phyloP scores from a whole-genome alignment of 2,329 filamentous ascomycete genomes.

The Paraphoma sp. region DNA sequence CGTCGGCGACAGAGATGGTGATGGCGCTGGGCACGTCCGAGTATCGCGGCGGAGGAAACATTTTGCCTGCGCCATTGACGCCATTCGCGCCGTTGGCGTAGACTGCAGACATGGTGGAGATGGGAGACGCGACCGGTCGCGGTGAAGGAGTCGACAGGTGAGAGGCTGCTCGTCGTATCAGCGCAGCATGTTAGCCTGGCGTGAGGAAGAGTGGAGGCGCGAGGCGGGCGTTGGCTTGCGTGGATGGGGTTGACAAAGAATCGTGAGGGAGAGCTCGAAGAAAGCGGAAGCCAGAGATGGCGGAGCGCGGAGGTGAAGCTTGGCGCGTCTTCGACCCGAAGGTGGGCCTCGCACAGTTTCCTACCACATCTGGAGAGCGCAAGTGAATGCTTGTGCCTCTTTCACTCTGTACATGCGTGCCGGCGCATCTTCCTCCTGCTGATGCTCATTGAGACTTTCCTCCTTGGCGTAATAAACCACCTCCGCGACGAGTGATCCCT shows the following conservation, averaged over 20 bases:
- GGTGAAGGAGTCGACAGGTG: background rate
- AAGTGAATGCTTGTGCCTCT: no score
- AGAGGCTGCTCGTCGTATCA: slow-evolving; percentile 7
- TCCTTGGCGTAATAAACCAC: slow-evolving; percentile 11
- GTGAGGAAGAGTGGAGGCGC: slow-evolving; percentile 13
- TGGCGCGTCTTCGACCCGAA: slow-evolving; percentile 10
- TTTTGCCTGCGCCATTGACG: slow-evolving; percentile 53
- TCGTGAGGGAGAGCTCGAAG: slow-evolving; percentile 17
- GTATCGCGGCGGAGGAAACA: slow-evolving; percentile 57
- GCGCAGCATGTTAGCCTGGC: slow-evolving; percentile 26
- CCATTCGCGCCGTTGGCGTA: slow-evolving; percentile 58
- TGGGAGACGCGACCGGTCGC: slow-evolving; percentile 17
- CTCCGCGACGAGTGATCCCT: slow-evolving; percentile 19
- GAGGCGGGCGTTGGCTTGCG: slow-evolving; percentile 22
- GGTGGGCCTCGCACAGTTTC: no score
- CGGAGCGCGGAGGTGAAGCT: slow-evolving; percentile 19
- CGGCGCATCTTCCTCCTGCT: no score
- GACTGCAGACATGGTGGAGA: slow-evolving; percentile 57
- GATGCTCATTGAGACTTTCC: background rate
- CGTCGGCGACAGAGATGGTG: slow-evolving; percentile 68
- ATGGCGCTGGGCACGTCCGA: slow-evolving; percentile 68
- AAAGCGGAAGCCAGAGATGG: slow-evolving; percentile 21
- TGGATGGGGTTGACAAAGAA: slow-evolving; percentile 24
- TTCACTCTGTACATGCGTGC: no score
- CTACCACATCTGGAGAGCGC: no score